phyloP scores from a whole-genome alignment of 1,284 basidiomycete genomes.

The Moniliophthora roreri region DNA sequence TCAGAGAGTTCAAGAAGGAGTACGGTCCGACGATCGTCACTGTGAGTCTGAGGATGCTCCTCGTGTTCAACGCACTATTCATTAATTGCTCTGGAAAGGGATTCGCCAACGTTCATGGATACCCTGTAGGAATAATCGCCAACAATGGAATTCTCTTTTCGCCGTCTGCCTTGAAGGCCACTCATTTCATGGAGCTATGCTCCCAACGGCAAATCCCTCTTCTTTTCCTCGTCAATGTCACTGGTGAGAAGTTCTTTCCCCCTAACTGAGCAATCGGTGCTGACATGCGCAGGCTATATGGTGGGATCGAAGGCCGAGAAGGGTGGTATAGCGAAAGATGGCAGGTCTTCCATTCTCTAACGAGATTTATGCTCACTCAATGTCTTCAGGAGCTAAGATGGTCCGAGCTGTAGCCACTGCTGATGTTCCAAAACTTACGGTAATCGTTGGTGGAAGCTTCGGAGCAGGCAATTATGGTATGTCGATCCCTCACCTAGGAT shows the following conservation, averaged over 20 bases:
- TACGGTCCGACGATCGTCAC: constrained; percentile 91
- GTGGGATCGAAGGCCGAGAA: constrained; percentile 92
- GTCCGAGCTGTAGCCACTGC: constrained; percentile 94
- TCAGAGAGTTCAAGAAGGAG: constrained; percentile 95
- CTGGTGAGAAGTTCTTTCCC: constrained; percentile 41
- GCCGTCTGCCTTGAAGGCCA: constrained; percentile 90
- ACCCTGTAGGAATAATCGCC: constrained; percentile 85
- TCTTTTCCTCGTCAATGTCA: constrained; percentile 93
- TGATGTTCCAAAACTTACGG: constrained; percentile 92
- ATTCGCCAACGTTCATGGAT: constrained; percentile 90
- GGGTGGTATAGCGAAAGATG: constrained; percentile 96
- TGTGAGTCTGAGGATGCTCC: constrained; percentile 40
- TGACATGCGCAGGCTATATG: constrained; percentile 71
- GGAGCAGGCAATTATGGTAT: constrained; percentile 93
- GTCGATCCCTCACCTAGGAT: constrained; percentile 21
- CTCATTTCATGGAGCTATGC: constrained; percentile 94
- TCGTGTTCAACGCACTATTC: no score
- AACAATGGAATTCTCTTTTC: constrained; percentile 96
- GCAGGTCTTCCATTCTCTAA: constrained; percentile 33
- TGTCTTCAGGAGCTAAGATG: constrained; percentile 77
- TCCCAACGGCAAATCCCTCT: constrained; percentile 89
- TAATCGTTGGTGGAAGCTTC: constrained; percentile 93
- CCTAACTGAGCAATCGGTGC: constrained; percentile 4
- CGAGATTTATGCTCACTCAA: neutral
- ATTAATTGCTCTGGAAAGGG: no score